These are phyloP conservation scores for Trematosphaeria pertusa DNA, from an alignment of 2,329 filamentous ascomycete genomes.

Conservation along the genomic window DNA sequence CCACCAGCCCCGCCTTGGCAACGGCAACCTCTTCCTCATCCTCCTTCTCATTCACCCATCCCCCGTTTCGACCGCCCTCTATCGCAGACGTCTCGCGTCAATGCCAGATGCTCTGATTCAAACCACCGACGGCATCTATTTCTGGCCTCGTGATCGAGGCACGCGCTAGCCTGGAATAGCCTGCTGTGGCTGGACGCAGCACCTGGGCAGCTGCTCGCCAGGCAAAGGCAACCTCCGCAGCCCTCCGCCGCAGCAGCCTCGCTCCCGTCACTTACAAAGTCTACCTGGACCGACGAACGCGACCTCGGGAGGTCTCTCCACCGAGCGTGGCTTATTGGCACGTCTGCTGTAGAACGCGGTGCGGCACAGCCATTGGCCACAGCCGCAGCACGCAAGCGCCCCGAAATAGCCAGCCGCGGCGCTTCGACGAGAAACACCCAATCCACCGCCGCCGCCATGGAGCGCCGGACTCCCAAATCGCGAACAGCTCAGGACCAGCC, in stretches of 20 bases:
- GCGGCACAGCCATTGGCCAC: constrained; percentile 33
- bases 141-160: background rate
- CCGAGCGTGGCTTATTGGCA: constrained; percentile 33
- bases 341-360: constrained; percentile 31
- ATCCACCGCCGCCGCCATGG: constrained; percentile 31
- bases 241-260: too few relatives aligned
- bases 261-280: too few relatives aligned
- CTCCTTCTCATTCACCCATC: constrained; percentile 21
- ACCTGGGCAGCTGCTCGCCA: background rate
- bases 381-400: constrained; percentile 27
- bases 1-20: constrained; percentile 29
- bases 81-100: too few relatives aligned
- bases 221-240: background rate
- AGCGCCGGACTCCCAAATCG: constrained; percentile 33
- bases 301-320: too few relatives aligned
- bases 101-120: background rate
- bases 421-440: constrained; percentile 41
- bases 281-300: too few relatives aligned
- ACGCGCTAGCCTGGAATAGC: too few relatives aligned
- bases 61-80: constrained; percentile 14
- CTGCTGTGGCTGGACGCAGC: background rate
- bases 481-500: constrained; percentile 25
- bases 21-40: constrained; percentile 15
- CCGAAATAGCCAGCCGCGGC: constrained; percentile 40
- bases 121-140: background rate